phyloP scores from a whole-genome alignment of 495 filamentous ascomycete genomes.

The Neurospora sp. region DNA sequence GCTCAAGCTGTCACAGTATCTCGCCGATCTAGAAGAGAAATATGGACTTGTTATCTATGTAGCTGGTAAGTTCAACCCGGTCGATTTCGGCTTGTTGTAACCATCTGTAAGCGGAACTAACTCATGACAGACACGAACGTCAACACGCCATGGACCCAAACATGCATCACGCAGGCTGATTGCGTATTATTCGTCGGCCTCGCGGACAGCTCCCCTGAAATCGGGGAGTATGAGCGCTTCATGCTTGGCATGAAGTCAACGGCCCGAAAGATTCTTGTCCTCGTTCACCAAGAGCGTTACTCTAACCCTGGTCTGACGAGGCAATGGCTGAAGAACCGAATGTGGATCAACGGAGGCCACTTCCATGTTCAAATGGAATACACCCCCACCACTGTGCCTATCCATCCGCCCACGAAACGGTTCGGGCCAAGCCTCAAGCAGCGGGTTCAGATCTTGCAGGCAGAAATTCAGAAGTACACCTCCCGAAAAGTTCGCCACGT shows the following conservation, averaged over 20 bases:
- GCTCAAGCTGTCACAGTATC: slow-evolving; percentile 87
- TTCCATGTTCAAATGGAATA: slow-evolving; percentile 97
- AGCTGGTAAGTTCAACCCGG: slow-evolving; percentile 49
- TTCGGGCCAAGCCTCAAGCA: slow-evolving; percentile 84
- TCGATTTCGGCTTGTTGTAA: not conserved
- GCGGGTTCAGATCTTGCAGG: slow-evolving; percentile 86
- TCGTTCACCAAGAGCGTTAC: slow-evolving; percentile 89
- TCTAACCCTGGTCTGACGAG: slow-evolving; percentile 74
- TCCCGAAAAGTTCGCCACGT: slow-evolving; percentile 75
- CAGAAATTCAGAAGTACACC: slow-evolving; percentile 96
- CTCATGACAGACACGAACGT: slow-evolving; percentile 65
- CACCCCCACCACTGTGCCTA: slow-evolving; percentile 63
- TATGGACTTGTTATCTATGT: slow-evolving; percentile 94
- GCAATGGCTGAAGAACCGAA: slow-evolving; percentile 81
- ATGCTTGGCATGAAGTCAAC: slow-evolving; percentile 96
- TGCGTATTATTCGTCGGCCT: slow-evolving; percentile 88
- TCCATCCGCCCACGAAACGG: slow-evolving; percentile 64
- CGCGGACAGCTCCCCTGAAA: slow-evolving; percentile 77
- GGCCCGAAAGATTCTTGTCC: slow-evolving; percentile 82
- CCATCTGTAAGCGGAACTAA: slow-evolving; percentile 11
- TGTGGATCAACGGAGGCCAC: slow-evolving; percentile 98
- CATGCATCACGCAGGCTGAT: slow-evolving; percentile 92
- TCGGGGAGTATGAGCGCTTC: slow-evolving; percentile 94
- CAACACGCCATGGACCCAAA: slow-evolving; percentile 95
- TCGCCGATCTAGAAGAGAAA: slow-evolving; percentile 94